Base-by-base conservation (phyloP, 257 asterid genomes). In the Penstemon newberryi region DNA sequence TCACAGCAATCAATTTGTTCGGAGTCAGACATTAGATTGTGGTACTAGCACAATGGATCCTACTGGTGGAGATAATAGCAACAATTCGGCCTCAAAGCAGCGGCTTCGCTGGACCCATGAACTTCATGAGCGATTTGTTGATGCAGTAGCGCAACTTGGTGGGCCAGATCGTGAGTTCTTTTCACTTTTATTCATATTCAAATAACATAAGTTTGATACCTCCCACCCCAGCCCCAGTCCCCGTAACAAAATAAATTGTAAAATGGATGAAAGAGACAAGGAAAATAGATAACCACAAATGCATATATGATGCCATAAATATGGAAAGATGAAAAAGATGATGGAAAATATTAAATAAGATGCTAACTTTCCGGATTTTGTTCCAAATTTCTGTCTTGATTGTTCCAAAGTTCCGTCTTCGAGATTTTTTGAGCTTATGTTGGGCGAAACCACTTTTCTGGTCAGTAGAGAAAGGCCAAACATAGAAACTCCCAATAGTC, bases 91-190 rank as follows among this genome's bases (percentile, higher is more conserved):
- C n/a, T 90, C 97, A 51, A 93, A 85, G 83, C 96, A 93, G 68
- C 87, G 98, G 70, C 91, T 93, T 58, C 97, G 98, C 18, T 93
- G 97, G 98, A 93, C 98, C 53, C 88, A 90, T 42, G 96, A 93
- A 77, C 98, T 93, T 67, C 98, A 93, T 58, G 97, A 88, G 59
- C 87, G 95, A 63, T 93, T 93, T 68, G 87, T 90, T 75, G 98
- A 93, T 78, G 90, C 98, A 62, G 98, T 93, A 38, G 97, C 97
- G 6, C 97, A 93, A 71, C 98, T 93, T 75, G 98, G 97, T 72
- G 98, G 98, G 55, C 98, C 98, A 36, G 98, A 90, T 71, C 80
- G 98, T 93, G 77, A 88, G 97, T 84, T 71, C 43, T 60, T 49
- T 67, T 70, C 49, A 58, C 67, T 71, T 76, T 55, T 25, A 10